Evolutionary conservation across 2,329 filamentous ascomycete genomes (phyloP).

Genomic region (Metarhizium brunneum): DNA sequence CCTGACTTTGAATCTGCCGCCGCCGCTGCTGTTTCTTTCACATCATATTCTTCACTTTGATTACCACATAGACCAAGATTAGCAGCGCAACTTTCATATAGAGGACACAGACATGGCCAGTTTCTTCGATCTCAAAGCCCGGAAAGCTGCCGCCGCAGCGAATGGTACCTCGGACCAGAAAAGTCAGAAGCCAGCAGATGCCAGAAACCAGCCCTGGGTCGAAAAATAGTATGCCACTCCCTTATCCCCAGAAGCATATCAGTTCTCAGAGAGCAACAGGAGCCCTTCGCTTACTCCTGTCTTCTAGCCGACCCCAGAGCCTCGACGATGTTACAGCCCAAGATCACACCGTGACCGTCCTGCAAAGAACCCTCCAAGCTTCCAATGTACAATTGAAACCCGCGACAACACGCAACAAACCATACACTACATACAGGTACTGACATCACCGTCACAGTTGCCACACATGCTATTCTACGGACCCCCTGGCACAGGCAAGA

Average conservation of each 20-base stretch:
- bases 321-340: constrained; percentile 93
- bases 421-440: background rate
- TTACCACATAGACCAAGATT: no score
- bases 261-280: background rate
- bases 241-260: background rate
- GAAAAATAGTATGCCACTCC: constrained; percentile 80
- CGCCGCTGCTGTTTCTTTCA: no score
- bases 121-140: constrained; percentile 94
- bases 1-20: no score
- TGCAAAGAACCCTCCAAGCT: constrained; percentile 87
- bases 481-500: constrained; percentile 95
- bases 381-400: constrained; percentile 58
- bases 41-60: no score
- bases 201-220: constrained; percentile 81
- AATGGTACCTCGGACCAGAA: constrained; percentile 57
- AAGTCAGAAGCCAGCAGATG: constrained; percentile 48
- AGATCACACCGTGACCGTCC: constrained; percentile 90
- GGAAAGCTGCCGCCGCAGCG: constrained; percentile 65
- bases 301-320: constrained; percentile 74
- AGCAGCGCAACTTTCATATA: no score
- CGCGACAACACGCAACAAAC: background rate
- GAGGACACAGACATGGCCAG: constrained; percentile 56
- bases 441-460: constrained; percentile 36
- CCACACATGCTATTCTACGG: constrained; percentile 99
- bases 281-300: background rate